Percentiles rank a stretch among this genome's conserved stretches.
phyloP scores from a whole-genome alignment of 2,329 filamentous ascomycete species.

The Alternaria arborescens region DNA sequence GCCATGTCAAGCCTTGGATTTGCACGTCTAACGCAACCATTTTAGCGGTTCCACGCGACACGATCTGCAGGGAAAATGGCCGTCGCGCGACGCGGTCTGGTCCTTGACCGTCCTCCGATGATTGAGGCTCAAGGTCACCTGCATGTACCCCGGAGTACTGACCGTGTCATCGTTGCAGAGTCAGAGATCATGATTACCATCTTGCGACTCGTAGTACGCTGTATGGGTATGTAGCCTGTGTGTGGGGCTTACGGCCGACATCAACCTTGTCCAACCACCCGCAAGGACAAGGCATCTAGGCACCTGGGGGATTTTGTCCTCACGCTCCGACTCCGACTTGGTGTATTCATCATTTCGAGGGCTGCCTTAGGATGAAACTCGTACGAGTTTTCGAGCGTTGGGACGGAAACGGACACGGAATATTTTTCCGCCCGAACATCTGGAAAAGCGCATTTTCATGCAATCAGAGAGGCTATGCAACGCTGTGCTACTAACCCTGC shows the following conservation, averaged over 20 bases:
- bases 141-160: neutral
- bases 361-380: neutral
- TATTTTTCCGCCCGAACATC: neutral
- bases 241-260: neutral
- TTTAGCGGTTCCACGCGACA: neutral
- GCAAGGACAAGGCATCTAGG: neutral
- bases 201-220: neutral
- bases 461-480: neutral
- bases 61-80: constrained; percentile 13
- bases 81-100: constrained; percentile 6
- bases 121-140: constrained; percentile 7
- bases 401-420: neutral
- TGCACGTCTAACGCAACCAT: neutral
- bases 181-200: neutral
- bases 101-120: neutral
- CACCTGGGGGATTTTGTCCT: neutral
- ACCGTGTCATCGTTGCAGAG: constrained; percentile 1
- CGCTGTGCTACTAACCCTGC: neutral
- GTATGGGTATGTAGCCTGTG: neutral
- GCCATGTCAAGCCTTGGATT: neutral
- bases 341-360: neutral
- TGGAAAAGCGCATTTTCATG: neutral
- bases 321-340: neutral
- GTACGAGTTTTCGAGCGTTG: neutral
- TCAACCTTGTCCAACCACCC: neutral